Evolutionary conservation across 75 land plant species (phyloP).

Genomic region (Picea glauca): DNA sequence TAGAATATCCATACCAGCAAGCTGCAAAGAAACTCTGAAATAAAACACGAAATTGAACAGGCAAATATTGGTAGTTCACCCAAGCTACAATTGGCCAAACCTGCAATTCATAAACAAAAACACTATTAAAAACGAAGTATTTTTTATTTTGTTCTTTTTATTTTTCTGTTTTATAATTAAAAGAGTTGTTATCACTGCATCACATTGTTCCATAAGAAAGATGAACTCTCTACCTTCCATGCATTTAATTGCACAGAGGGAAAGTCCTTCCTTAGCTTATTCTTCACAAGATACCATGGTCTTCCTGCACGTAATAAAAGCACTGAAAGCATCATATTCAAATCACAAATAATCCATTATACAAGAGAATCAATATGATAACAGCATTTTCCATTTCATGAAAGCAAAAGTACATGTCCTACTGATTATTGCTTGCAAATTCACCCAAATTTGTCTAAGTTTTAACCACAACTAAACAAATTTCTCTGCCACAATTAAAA

Average conservation of each 20-base stretch:
- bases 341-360: not conserved
- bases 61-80: slow-evolving; percentile 82
- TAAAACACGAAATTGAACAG: slow-evolving; percentile 82
- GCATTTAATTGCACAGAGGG: slow-evolving; percentile 81
- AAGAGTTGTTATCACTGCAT: not conserved
- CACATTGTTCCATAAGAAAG: not conserved
- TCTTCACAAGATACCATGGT: slow-evolving; percentile 70
- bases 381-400: not conserved
- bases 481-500: not conserved
- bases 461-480: not conserved
- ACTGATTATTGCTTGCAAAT: too few species aligned
- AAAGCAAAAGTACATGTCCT: not conserved
- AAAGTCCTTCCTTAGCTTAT: slow-evolving; percentile 63
- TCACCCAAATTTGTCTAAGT: not conserved
- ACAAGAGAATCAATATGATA: not conserved
- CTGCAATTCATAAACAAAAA: slow-evolving; percentile 31
- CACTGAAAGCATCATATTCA: slow-evolving; percentile 1
- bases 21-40: slow-evolving; percentile 83
- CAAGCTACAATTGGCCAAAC: slow-evolving; percentile 81
- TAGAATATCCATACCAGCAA: slow-evolving; percentile 58
- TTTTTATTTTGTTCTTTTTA: not conserved
- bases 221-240: slow-evolving; percentile 69
- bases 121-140: not conserved
- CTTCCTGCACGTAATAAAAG: slow-evolving; percentile 49
- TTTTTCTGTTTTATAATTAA: not conserved